These are phyloP conservation scores for Venturia nashicola DNA, from an alignment of 2,329 filamentous ascomycete species.

Conservation along the genomic window DNA sequence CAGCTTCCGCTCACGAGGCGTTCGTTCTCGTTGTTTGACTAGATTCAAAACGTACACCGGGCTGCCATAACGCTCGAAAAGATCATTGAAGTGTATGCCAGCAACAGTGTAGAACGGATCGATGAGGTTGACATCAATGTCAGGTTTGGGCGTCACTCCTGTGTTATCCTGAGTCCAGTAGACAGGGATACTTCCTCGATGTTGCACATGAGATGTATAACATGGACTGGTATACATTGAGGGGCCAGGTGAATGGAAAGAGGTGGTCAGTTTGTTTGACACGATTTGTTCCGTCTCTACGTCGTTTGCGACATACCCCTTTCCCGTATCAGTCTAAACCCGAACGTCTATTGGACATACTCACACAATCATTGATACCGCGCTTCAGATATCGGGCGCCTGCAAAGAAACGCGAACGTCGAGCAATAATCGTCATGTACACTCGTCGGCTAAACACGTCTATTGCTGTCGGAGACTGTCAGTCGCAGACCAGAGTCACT, in stretches of 20 bases:
- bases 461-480: slow-evolving; percentile 20
- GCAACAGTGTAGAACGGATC: slow-evolving; percentile 94
- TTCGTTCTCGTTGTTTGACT: slow-evolving; percentile 74
- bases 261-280: slow-evolving; percentile 85
- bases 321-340: not conserved
- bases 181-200: slow-evolving; percentile 88
- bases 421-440: slow-evolving; percentile 87
- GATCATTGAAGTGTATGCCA: slow-evolving; percentile 85
- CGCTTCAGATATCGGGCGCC: slow-evolving; percentile 90
- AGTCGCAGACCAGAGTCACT: not conserved
- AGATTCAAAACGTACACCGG: slow-evolving; percentile 87
- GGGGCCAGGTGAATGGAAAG: slow-evolving; percentile 84
- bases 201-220: slow-evolving; percentile 93
- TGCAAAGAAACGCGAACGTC: slow-evolving; percentile 85
- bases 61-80: slow-evolving; percentile 86
- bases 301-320: slow-evolving; percentile 90
- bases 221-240: slow-evolving; percentile 76
- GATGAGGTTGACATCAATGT: slow-evolving; percentile 87
- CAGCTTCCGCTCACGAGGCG: slow-evolving; percentile 82
- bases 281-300: slow-evolving; percentile 99
- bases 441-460: slow-evolving; percentile 75
- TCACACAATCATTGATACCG: slow-evolving; percentile 68
- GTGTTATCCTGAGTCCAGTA: slow-evolving; percentile 97
- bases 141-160: slow-evolving; percentile 89
- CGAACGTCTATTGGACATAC: not conserved